These are phyloP conservation scores for Linderina pennispora DNA, from an alignment of 192 early-diverging fungal species.

Conservation along the genomic window DNA sequence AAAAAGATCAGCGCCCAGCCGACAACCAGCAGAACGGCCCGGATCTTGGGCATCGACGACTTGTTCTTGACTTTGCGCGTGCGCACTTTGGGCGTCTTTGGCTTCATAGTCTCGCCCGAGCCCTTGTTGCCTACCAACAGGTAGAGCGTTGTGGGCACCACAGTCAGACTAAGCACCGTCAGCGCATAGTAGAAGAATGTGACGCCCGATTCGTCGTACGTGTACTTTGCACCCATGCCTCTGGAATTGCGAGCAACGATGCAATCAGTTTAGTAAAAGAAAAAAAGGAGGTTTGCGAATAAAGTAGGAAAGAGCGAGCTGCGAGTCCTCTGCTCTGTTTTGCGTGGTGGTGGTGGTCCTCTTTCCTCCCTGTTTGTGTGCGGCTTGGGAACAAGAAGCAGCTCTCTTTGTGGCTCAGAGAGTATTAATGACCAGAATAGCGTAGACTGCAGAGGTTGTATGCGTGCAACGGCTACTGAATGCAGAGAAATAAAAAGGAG, in stretches of 20 bases:
- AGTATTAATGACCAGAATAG: no score
- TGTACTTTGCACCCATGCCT: slow-evolving; percentile 68
- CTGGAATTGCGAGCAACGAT: background rate
- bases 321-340: no score
- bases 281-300: no score
- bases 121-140: slow-evolving; percentile 34
- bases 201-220: slow-evolving; percentile 90
- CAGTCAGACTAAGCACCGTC: slow-evolving; percentile 72
- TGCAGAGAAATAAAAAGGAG: no score
- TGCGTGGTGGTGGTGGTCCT: no score
- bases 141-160: slow-evolving; percentile 70
- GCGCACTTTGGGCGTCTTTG: slow-evolving; percentile 40
- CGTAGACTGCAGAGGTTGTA: no score
- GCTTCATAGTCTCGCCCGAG: slow-evolving; percentile 18
- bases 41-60: slow-evolving; percentile 21
- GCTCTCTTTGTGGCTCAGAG: no score
- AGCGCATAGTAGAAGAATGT: slow-evolving; percentile 94
- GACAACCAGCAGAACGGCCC: slow-evolving; percentile 22
- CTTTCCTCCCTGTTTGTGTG: no score
- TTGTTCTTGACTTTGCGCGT: slow-evolving; percentile 22
- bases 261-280: background rate
- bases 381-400: no score
- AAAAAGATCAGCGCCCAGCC: slow-evolving; percentile 43
- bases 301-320: no score
- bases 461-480: no score